Base-by-base conservation (phyloP, 108 stramenopile species). In the Nitzschia inconspicua region DNA sequence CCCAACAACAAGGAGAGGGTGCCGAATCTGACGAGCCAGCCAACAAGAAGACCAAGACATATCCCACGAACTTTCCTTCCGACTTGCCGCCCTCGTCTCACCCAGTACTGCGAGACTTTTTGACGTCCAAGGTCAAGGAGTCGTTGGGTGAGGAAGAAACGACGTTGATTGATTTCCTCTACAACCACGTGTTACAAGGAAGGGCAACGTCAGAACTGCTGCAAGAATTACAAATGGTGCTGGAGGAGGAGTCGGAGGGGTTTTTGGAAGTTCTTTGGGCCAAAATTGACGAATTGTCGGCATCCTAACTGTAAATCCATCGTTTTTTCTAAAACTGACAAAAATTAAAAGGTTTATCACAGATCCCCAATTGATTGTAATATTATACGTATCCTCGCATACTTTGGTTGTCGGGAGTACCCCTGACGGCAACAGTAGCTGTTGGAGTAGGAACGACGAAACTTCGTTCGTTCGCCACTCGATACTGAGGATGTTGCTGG, bases 181-280 rank as follows among this genome's bases (percentile, higher is more conserved):
- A 82, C 65, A 51, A 68, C 24, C 80, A 80, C 44, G 82, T 88
- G 37, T 29, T 57, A 10, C 32, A 47, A 20, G 36, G 39, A 8
- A 76, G 73, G 50, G 42, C 69, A 9, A 70, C 60, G 0, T 62
- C 50, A 11, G 79, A 73, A 58, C 48, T 92, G 41, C 63, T 84
- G 54, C 77, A 84, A 35, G 90, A 92, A 60, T 71, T 92, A 60
- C 73, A 86, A 67, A 47, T 75, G 60, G 90, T 92, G 14, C 60
- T 92, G 72, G 90, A 92, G 43, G 90, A 92, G 56, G 90, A 86
- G 67, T 85, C 85, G 10, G 66, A 67, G 22, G 76, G 61, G 8
- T 91, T 87, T 65, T 61, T 88, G 24, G 52, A 85, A 69, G 75
- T 60, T 3, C 47, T 91, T 42, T 85, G 76, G 72, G 40, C 44